Evolutionary conservation across 257 asterid genomes (phyloP).

Genomic region (Solanum corneliomulleri): DNA sequence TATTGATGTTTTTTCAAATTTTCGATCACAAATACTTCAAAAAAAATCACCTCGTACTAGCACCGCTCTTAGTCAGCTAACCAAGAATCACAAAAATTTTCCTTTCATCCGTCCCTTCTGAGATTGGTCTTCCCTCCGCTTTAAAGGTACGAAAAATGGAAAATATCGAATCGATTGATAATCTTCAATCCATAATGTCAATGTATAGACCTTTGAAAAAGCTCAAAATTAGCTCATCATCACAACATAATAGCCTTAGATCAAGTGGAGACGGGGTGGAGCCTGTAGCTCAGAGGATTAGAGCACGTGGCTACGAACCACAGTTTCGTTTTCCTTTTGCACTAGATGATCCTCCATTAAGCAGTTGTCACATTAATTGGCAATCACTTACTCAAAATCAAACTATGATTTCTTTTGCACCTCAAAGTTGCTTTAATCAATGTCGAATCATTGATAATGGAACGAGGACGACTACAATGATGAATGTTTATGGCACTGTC

Average conservation of each 20-base stretch:
- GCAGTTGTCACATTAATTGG: background rate
- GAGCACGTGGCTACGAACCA: background rate
- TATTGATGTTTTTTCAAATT: background rate
- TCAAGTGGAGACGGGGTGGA: background rate
- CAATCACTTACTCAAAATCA: background rate
- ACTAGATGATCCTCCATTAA: slow-evolving; percentile 4
- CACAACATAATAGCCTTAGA: background rate
- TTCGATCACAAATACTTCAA: background rate
- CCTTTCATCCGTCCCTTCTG: no score
- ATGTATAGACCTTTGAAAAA: slow-evolving; percentile 4
- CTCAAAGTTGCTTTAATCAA: background rate
- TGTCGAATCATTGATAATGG: background rate
- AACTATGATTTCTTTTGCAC: slow-evolving; percentile 26
- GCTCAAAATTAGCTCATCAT: background rate
- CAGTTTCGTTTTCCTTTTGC: slow-evolving; percentile 18
- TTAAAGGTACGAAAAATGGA: background rate
- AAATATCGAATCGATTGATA: background rate
- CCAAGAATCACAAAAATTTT: no score
- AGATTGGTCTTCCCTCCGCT: no score
- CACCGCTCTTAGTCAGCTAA: background rate
- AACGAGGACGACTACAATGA: background rate
- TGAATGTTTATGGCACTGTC: background rate
- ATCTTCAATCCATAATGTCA: background rate
- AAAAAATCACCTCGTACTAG: background rate
- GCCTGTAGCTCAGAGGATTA: background rate